A percentile compares a stretch with the other conserved stretches of the same genome.
phyloP scores from a whole-genome alignment of 768 basidiomycete species.

The Tephrocybe sp. region DNA sequence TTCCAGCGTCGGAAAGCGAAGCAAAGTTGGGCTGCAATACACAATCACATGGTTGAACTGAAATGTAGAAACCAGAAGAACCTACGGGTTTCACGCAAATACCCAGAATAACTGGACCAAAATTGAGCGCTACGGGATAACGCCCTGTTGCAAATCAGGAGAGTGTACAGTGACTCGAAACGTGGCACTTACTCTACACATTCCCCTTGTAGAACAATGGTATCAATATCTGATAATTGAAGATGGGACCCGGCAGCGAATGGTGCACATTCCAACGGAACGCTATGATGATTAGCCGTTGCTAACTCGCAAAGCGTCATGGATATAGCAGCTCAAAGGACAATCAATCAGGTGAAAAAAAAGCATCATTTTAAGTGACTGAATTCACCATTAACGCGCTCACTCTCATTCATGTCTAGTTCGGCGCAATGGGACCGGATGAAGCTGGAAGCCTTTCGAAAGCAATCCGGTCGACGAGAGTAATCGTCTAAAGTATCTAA shows the following conservation, averaged over 20 bases:
- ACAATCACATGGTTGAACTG: background rate
- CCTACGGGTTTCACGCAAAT: slow-evolving; percentile 75
- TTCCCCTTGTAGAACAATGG: slow-evolving; percentile 31
- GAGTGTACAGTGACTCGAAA: background rate
- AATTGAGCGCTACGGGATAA: slow-evolving; percentile 76
- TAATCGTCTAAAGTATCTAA: slow-evolving; percentile 34
- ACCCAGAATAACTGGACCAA: slow-evolving; percentile 86
- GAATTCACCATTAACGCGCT: slow-evolving; percentile 55
- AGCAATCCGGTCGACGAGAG: slow-evolving; percentile 57
- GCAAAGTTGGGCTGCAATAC: slow-evolving; percentile 63
- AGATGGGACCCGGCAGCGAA: slow-evolving; percentile 25
- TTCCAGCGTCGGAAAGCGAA: slow-evolving; percentile 71
- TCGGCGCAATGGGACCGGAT: slow-evolving; percentile 52
- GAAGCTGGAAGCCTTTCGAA: slow-evolving; percentile 46
- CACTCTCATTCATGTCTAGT: slow-evolving; percentile 56
- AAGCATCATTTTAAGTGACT: background rate
- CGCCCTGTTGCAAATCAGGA: slow-evolving; percentile 40
- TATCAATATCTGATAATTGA: slow-evolving; percentile 14
- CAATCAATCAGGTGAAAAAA: background rate
- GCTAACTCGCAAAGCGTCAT: slow-evolving; percentile 82
- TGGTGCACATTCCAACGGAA: slow-evolving; percentile 61
- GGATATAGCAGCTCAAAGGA: slow-evolving; percentile 57
- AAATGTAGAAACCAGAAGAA: slow-evolving; percentile 16
- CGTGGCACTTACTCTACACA: slow-evolving; percentile 47
- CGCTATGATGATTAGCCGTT: slow-evolving; percentile 64